A percentile compares a stretch with the other conserved stretches of the same genome.
Conservation (phyloP, 2,329 filamentous ascomycete species). For the Apiospora sp. region DNA sequence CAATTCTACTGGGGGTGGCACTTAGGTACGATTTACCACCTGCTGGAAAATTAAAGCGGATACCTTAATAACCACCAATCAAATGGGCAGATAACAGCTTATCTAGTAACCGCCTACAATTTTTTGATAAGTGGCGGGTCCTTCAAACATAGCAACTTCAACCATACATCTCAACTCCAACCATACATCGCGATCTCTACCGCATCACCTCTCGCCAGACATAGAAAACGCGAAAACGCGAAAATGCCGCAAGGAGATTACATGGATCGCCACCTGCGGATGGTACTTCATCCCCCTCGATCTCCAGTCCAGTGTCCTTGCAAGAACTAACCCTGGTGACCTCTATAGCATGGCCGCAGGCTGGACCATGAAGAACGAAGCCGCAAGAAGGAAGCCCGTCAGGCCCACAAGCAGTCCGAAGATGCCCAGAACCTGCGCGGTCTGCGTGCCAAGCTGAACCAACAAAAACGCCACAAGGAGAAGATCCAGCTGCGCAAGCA, state of each 20-base stretch:
- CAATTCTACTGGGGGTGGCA: neutral
- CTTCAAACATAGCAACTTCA: neutral
- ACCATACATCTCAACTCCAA: neutral
- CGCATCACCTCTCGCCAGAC: too few relatives aligned
- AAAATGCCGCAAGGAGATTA: too few relatives aligned
- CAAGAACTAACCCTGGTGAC: conserved; percentile 27
- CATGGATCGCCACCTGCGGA: too few relatives aligned
- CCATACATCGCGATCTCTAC: neutral
- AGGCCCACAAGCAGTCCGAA: conserved; percentile 86
- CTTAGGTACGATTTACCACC: neutral
- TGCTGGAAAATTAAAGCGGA: neutral
- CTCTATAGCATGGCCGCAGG: conserved; percentile 35
- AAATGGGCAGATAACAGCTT: neutral
- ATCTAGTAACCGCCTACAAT: neutral
- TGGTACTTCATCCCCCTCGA: too few relatives aligned
- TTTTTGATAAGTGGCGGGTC: conserved; percentile 22
- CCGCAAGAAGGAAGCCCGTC: conserved; percentile 87
- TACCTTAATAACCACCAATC: neutral
- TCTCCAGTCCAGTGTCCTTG: too few relatives aligned
- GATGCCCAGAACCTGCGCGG: conserved; percentile 94
- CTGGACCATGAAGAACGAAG: conserved; percentile 76
- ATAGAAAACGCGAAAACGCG: too few relatives aligned
- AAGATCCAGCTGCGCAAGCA: conserved; percentile 98
- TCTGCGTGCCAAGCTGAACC: conserved; percentile 89
- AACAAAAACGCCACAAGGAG: conserved; percentile 93